Evolutionary conservation across 2,329 filamentous ascomycete species (phyloP).

Genomic region (Neofusicoccum laricinum): DNA sequence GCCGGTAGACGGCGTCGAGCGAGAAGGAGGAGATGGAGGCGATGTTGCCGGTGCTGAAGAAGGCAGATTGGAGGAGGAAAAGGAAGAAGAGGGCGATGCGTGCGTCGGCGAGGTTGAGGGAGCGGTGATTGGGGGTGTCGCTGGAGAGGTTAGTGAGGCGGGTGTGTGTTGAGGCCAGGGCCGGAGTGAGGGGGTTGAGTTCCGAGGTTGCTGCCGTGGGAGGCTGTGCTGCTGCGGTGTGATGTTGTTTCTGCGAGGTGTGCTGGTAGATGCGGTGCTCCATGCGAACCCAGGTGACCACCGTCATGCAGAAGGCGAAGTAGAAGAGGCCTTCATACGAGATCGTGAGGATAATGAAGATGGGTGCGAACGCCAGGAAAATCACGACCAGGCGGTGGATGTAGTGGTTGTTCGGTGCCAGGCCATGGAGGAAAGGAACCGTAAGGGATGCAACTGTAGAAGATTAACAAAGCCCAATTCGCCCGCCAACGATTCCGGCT

Average conservation of each 20-base stretch:
- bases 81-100: conserved; percentile 94
- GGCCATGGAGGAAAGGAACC: conserved; percentile 75
- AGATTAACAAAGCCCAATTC: conserved; percentile 19
- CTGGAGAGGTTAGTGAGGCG: neutral
- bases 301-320: conserved; percentile 72
- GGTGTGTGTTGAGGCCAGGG: conserved; percentile 33
- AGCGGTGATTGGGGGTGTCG: conserved; percentile 49
- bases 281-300: conserved; percentile 87
- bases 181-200: conserved; percentile 34
- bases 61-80: conserved; percentile 88
- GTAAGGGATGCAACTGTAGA: conserved; percentile 65
- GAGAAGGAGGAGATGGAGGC: conserved; percentile 93
- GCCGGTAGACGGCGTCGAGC: conserved; percentile 80
- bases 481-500: conserved; percentile 23
- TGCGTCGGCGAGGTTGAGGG: conserved; percentile 76
- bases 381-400: conserved; percentile 84
- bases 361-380: conserved; percentile 88
- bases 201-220: conserved; percentile 16
- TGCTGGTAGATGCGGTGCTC: conserved; percentile 71
- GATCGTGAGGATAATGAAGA: conserved; percentile 93
- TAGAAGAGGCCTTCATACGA: conserved; percentile 98
- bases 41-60: conserved; percentile 96
- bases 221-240: conserved; percentile 24
- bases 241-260: conserved; percentile 11
- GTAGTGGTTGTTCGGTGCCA: conserved; percentile 82